Evolutionary conservation across 345 rosid species (phyloP), one percentile per base, ranked within the genome.

Genomic region (Camelina neglecta): DNA sequence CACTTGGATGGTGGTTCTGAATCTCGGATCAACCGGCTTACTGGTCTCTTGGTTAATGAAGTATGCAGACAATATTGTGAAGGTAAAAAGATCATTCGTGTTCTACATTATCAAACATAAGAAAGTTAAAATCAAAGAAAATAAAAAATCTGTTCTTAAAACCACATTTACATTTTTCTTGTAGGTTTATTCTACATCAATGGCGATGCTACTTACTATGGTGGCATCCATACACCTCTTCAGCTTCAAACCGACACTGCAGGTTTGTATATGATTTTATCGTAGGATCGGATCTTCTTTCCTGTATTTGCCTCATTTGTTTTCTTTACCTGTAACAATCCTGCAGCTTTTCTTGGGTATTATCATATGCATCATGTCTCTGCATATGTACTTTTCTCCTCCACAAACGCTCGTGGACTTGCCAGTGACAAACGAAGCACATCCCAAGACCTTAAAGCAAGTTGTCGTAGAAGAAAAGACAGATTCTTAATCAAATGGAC

Each of bases 311-410:
- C 39, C 62, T 67, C 44, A 59, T 75, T 45, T 9, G 20, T 39
- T 39, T 62, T 33, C n/a, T 44, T 23, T 62, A 0, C 18, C 18
- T 69, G 60, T 31, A 60, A 31, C 41, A 55, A 44, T 21, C 51
- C n/a, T 85, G 86, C 93, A 92, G 97, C 96, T 95, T 75, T 92
- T 95, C 85, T 80, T 93, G 85, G 99, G 98, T 42, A 93, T 90
- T 36, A 79, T 90, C 56, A 84, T 92, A 58, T 95, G 99, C 80
- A 92, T 92, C 86, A 95, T 95, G 99, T 95, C 94, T 1, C 84
- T 93, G 15, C 98, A 93, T 73, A 89, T 92, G 97, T 95, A 93
- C 73, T 92, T 95, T 80, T 91, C 97, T 18, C 92, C 96, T 54
- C 88, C 92, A 45, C 82, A 33, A 64, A 82, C 77, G 85, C 97